Evolutionary conservation across 148 eudicot genomes (phyloP).

Genomic region (Fagopyrum tataricum): DNA sequence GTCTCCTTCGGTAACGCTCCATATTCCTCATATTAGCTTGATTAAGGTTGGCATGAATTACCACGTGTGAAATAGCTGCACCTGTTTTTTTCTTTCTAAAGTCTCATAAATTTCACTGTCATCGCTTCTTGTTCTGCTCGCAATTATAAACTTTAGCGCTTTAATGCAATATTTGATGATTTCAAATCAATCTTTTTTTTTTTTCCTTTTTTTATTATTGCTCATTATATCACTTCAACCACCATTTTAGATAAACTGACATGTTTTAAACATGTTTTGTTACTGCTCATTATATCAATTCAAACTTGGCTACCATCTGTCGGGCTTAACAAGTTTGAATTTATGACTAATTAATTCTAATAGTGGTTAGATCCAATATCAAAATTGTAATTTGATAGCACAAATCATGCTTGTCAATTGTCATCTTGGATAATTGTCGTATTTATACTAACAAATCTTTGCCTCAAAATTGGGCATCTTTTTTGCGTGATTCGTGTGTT

Average conservation of each 20-base stretch:
- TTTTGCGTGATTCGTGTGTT: conserved; percentile 1
- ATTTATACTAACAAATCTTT: neutral
- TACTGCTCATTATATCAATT: no score
- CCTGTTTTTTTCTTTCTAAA: neutral
- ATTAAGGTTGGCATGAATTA: conserved; percentile 45
- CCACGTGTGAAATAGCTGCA: conserved; percentile 19
- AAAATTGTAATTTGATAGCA: no score
- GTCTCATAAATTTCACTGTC: neutral
- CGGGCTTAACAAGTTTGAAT: neutral
- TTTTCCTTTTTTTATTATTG: no score
- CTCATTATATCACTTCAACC: no score
- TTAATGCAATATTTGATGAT: no score
- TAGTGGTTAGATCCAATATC: neutral
- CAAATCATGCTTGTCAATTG: neutral
- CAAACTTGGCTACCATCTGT: neutral
- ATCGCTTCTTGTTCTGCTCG: neutral
- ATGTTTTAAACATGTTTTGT: no score
- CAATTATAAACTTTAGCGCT: no score
- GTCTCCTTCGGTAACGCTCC: conserved; percentile 29
- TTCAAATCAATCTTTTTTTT: no score
- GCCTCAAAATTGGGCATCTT: neutral
- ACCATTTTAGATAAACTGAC: no score
- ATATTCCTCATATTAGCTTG: conserved; percentile 40
- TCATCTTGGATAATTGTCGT: neutral
- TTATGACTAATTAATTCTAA: neutral